Conservation (phyloP, 768 basidiomycete genomes). For the Psilocybe azurescens region DNA sequence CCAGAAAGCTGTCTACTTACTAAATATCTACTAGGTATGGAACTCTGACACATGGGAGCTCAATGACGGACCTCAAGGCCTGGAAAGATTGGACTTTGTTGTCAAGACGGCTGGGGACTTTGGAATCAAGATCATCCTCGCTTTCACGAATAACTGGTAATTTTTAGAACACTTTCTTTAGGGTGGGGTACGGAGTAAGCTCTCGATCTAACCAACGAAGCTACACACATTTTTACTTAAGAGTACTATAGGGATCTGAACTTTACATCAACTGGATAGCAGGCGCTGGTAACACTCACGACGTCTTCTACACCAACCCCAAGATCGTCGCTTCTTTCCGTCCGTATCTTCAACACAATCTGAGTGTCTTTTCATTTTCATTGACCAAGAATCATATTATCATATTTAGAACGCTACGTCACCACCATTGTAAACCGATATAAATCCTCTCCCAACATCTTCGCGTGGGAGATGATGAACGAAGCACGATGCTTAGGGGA, state of each 20-base stretch:
- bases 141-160: slow-evolving; percentile 64
- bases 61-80: slow-evolving; percentile 59
- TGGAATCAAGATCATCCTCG: slow-evolving; percentile 55
- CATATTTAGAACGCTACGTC: slow-evolving; percentile 49
- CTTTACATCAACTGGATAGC: slow-evolving; percentile 64
- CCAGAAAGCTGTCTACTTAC: no score
- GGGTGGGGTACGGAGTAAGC: slow-evolving; percentile 62
- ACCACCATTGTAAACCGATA: slow-evolving; percentile 53
- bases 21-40: slow-evolving; percentile 44
- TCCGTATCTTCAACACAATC: slow-evolving; percentile 24
- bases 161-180: slow-evolving; percentile 20
- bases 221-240: background rate
- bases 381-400: background rate
- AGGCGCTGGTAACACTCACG: slow-evolving; percentile 52
- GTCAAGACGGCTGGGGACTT: slow-evolving; percentile 52
- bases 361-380: background rate
- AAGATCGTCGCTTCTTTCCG: slow-evolving; percentile 51
- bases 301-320: slow-evolving; percentile 61
- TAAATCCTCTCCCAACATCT: slow-evolving; percentile 57
- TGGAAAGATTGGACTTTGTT: slow-evolving; percentile 58
- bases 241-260: slow-evolving; percentile 53
- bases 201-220: background rate
- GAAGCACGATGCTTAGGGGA: slow-evolving; percentile 61
- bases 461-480: slow-evolving; percentile 67
- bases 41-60: slow-evolving; percentile 51